Evolutionary conservation across 495 filamentous ascomycete genomes (phyloP).

Genomic region (Pseudoneurospora amorphoporcata): DNA sequence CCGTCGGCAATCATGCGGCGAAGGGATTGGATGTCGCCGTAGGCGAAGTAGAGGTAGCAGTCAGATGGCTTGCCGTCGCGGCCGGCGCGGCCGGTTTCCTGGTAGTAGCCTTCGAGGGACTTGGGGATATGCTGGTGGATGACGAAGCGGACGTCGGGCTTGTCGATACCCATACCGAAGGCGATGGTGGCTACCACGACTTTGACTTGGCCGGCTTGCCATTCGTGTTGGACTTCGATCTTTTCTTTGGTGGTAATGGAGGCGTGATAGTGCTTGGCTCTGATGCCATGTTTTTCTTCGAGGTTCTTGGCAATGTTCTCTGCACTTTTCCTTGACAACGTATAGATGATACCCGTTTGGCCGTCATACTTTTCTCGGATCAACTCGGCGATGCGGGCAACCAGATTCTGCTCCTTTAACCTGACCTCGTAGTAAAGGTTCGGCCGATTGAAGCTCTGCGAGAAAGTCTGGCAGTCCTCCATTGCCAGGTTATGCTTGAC

Average conservation of each 20-base stretch:
- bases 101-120: conserved; percentile 96
- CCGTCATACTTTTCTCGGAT: conserved; percentile 56
- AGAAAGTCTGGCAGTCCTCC: conserved; percentile 60
- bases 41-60: conserved; percentile 83
- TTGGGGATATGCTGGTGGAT: conserved; percentile 88
- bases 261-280: conserved; percentile 80
- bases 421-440: conserved; percentile 83
- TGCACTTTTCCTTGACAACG: conserved; percentile 72
- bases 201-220: conserved; percentile 69
- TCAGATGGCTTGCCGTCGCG: conserved; percentile 79
- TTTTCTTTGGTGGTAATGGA: conserved; percentile 56
- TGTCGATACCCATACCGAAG: conserved; percentile 99
- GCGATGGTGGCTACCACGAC: conserved; percentile 99
- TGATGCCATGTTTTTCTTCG: conserved; percentile 47
- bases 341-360: conserved; percentile 90
- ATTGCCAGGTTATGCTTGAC: conserved; percentile 83
- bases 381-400: conserved; percentile 57
- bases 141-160: conserved; percentile 88
- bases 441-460: conserved; percentile 88
- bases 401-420: conserved; percentile 40
- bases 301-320: conserved; percentile 69
- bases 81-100: conserved; percentile 91
- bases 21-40: conserved; percentile 53
- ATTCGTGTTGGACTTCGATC: conserved; percentile 56
- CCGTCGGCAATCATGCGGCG: conserved; percentile 67